Evolutionary conservation across 345 rosid genomes (phyloP).

Genomic region (Excoecaria cochinchinensis): DNA sequence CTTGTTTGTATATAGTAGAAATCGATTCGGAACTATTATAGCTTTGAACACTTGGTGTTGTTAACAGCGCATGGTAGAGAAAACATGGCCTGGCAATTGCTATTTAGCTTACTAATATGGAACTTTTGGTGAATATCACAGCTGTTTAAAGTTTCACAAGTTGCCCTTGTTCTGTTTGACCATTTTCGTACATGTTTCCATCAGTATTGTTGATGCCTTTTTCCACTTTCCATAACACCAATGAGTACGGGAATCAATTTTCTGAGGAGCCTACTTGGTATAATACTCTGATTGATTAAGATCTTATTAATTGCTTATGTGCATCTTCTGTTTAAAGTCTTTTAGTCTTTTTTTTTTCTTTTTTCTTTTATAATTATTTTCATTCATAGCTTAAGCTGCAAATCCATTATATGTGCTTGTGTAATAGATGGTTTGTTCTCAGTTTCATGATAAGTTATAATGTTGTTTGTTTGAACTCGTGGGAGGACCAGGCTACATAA

Average conservation of each 20-base stretch:
- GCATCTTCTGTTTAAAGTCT: not conserved
- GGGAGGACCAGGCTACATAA: not conserved
- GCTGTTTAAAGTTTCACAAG: not conserved
- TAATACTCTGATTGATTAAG: not conserved
- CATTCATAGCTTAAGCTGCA: not conserved
- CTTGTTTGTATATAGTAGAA: not conserved
- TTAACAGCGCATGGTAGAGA: not conserved
- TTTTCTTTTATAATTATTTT: not conserved
- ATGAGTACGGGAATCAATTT: not conserved
- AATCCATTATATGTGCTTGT: not conserved
- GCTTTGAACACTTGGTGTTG: not conserved
- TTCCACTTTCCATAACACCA: not conserved
- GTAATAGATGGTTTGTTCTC: not conserved
- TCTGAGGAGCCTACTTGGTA: not conserved
- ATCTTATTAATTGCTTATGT: not conserved
- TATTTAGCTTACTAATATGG: not conserved
- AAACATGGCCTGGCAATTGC: not conserved
- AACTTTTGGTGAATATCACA: not conserved
- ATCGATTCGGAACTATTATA: not conserved
- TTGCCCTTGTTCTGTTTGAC: not conserved
- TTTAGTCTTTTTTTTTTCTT: not conserved
- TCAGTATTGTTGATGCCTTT: not conserved
- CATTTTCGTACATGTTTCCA: not conserved
- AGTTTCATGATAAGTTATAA: not conserved
- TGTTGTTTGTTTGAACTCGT: not conserved